These are phyloP conservation scores for Fusarium acutatum DNA, from an alignment of 2,329 filamentous ascomycete genomes.

Conservation along the genomic window DNA sequence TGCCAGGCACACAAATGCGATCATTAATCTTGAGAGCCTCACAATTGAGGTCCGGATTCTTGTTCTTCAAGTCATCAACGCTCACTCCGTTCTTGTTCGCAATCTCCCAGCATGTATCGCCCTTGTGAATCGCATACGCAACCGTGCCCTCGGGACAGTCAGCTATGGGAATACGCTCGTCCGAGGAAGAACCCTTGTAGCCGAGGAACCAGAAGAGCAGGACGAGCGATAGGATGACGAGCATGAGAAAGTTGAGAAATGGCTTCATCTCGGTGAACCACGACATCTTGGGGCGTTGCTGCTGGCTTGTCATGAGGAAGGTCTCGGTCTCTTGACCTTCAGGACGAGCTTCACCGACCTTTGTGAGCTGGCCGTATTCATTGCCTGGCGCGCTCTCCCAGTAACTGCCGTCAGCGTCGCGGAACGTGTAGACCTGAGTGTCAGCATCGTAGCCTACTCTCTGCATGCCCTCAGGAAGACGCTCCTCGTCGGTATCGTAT, in stretches of 20 bases:
- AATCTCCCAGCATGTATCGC: slow-evolving; percentile 64
- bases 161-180: slow-evolving; percentile 14
- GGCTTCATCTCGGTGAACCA: slow-evolving; percentile 63
- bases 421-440: slow-evolving; percentile 61
- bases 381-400: slow-evolving; percentile 61
- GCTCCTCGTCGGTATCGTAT: slow-evolving; percentile 58
- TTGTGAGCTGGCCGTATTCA: slow-evolving; percentile 58
- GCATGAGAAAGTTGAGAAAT: slow-evolving; percentile 66
- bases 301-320: slow-evolving; percentile 41
- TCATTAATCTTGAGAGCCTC: slow-evolving; percentile 53
- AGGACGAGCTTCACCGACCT: slow-evolving; percentile 45
- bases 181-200: slow-evolving; percentile 40
- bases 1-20: slow-evolving; percentile 55
- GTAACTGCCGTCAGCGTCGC: slow-evolving; percentile 56
- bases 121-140: slow-evolving; percentile 52
- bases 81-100: slow-evolving; percentile 52
- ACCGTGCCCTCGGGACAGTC: slow-evolving; percentile 44
- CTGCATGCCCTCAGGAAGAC: slow-evolving; percentile 63
- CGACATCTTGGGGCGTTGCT: slow-evolving; percentile 46
- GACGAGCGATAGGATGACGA: slow-evolving; percentile 61
- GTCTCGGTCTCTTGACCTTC: slow-evolving; percentile 44
- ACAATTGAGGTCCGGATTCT: slow-evolving; percentile 59
- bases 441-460: slow-evolving; percentile 66
- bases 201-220: slow-evolving; percentile 59
- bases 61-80: slow-evolving; percentile 55